Base-by-base conservation (phyloP, 352 stramenopile species). In the Phytophthora melonis region DNA sequence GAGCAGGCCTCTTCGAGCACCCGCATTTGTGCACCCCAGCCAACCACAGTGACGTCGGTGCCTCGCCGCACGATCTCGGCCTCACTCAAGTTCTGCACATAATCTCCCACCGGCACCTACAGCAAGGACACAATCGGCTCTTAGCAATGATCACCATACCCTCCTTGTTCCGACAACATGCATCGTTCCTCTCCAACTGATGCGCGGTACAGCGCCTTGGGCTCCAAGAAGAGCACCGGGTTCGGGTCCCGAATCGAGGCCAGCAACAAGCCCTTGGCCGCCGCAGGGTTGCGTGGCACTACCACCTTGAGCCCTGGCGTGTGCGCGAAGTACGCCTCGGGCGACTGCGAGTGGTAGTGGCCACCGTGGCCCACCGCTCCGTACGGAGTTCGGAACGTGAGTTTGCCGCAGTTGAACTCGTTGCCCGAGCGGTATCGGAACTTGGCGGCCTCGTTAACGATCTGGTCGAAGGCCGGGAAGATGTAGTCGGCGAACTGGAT, bases 401-500 rank as follows among this genome's bases (percentile, higher is more conserved):
- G 89, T 63, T 98, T 98, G 43, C 97, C 98, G 77, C 97, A 99
- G 80, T 99, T 86, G 81, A 99, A 99, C 81, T 99, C 93, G 80
- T 98, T 97, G 21, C 98, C 98, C 47, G 90, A 98, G n/a, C 98
- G 90, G 81, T 99, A 99, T 1, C 97, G 90, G 83, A 98, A 99
- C 79, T 99, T 99, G 58, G 97, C 97, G 32, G 98, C 97, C 79
- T 99, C 98, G 77, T 99, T 99, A 32, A 99, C 97, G 72, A 99
- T 98, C 80, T 97, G 94, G 70, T 98, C 95, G 67, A 98, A 98
- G 3, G 93, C 95, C 7, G 95, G 95, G 80, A 99, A 99, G 60
- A 99, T 99, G 79, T 99, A 99, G 85, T 99, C 97, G 3, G 94
- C 96, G 53, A 98, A 98, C 79, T 99, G 94, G 67, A 99, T 99